Evolutionary conservation across 2,329 filamentous ascomycete species (phyloP), one percentile per base, ranked within the genome.

Genomic region (Monascus ruber): DNA sequence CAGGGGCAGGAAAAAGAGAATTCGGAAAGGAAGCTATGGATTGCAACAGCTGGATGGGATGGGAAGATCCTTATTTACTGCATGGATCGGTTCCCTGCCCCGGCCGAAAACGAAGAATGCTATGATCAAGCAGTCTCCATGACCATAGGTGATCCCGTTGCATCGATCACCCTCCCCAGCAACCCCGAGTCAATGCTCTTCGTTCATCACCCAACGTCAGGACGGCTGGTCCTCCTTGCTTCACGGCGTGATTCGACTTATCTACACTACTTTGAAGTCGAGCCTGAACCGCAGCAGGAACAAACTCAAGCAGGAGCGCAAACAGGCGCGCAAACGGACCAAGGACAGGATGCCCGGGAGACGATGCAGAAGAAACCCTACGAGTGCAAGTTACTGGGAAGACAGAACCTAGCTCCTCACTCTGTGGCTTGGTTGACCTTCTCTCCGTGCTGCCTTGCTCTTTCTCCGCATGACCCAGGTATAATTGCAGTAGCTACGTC

Each of bases 341-440:
- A 17, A 17, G 17, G 17, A 29, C 24, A 33, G 6, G 28, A 39
- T 7, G 6, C 17, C 28, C 4, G 4, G 26, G 24, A n/a, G 24
- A 28, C 24, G 33, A 24, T 11, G 26, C 32, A 32, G 28, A 10
- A 34, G 17, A 32, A 34, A 7, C 36, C 41, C 2, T 44, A 42
- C 39, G 48, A 59, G 38, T 58, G 67, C 36, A 49, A 51, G 25
- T 59, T 73, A 6, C 58, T 76, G 3, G 75, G 74, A 24, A 67
- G 65, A 42, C 76, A 80, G 47, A 79, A 79, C 45, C 65, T 80
- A 2, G 74, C 76, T 6, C 76, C 76, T 1, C 70, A 76, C 49
- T 77, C 74, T 3, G 79, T 74, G 50, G 68, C 76, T n/a, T 81
- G 77, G 77, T 59, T 77, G 9, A 68, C 74, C 1, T 81, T 80